Base-by-base conservation (phyloP, 164 flowering plant species). In the Stephania yunnanensis region DNA sequence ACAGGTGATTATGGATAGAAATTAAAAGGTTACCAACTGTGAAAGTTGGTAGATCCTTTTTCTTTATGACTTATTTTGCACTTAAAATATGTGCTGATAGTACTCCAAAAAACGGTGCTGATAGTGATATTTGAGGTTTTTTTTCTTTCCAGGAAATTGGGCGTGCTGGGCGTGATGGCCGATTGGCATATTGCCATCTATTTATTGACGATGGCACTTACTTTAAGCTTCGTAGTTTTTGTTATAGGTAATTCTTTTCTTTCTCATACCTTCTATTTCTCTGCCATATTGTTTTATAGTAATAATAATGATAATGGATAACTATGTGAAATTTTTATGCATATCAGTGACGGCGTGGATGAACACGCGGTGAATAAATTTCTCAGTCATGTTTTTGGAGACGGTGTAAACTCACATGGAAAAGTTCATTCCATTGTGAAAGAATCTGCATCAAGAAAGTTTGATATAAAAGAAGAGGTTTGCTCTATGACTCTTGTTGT, bases 381-480 rank as follows among this genome's bases (percentile, higher is more conserved):
- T 76, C 91, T 95, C 12, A 44, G 70, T 81, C 90, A 92, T 76
- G 82, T 95, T 75, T 93, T 95, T 74, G 58, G 75, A 52, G 72
- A 71, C 72, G 84, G 67, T 58, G 74, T 11, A 66, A 69, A 31
- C 68, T 77, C 83, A 20, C 75, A 64, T 48, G 90, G 88, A 45
- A 87, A 87, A 80, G 71, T 87, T 69, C 82, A 83, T 84, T 88
- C 97, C 31, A 65, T 95, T 13, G 81, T 87, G 61, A 92, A 86
- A 82, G 98, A 91, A 77, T 80, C 91, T 71, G 89, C 92, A 44
- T 87, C 97, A 52, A 87, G 87, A 69, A 90, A 88, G 82, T 86
- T 88, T 79, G 99, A 95, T 83, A 90, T 95, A 87, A 95, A 93
- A 84, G 99, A 92, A 84, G 97, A 95, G 98, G 99, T 95, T 48